Conservation (phyloP, 1,139 yeast species). For the Yamadazyma sp. region DNA sequence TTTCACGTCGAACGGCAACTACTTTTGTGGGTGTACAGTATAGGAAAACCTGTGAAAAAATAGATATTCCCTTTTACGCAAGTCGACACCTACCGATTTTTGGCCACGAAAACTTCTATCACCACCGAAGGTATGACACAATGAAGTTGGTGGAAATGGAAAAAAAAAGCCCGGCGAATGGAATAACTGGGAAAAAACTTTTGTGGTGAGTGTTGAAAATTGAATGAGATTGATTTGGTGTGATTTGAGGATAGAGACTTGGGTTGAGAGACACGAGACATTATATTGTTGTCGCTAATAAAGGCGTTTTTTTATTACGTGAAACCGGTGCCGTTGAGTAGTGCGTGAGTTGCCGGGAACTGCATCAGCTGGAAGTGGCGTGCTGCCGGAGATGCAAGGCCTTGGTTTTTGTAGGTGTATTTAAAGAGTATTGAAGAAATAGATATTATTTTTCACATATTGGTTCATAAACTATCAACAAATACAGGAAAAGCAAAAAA, state of each 20-base stretch:
- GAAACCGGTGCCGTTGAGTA: no score
- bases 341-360: no score
- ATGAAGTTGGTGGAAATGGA: no score
- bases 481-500: no score
- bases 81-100: neutral
- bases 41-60: no score
- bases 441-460: neutral
- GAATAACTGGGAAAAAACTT: conserved; percentile 2
- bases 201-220: conserved; percentile 7
- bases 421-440: neutral
- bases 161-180: neutral
- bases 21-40: no score
- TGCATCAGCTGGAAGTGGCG: no score
- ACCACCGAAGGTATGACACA: neutral
- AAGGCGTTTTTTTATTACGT: neutral
- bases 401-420: no score
- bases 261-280: neutral
- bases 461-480: conserved; percentile 3
- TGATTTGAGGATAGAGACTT: conserved; percentile 1
- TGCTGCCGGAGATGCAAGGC: no score
- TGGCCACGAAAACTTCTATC: neutral
- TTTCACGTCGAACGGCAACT: neutral
- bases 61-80: neutral
- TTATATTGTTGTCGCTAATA: neutral
- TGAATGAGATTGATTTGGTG: conserved; percentile 5